These are phyloP conservation scores for Radiomyces spectabilis DNA, from an alignment of 192 early-diverging fungal species.

Conservation along the genomic window DNA sequence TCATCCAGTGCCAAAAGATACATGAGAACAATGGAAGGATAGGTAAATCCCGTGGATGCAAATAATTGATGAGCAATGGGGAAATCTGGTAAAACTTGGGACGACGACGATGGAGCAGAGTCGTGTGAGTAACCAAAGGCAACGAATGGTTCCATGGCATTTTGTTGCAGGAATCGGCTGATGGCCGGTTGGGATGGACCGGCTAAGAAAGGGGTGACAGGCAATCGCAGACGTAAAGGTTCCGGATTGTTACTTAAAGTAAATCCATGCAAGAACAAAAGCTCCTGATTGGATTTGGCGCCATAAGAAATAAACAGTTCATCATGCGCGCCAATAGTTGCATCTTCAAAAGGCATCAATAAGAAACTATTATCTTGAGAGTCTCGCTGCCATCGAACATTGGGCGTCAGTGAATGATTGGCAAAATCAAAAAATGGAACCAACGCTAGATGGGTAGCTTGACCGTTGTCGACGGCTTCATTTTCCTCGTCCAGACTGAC, in stretches of 20 bases:
- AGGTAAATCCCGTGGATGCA: constrained; percentile 6
- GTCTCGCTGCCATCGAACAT: constrained; percentile 50
- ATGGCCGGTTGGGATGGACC: no score
- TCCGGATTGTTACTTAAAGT: constrained; percentile 43
- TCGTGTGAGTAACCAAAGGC: no score
- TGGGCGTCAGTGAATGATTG: constrained; percentile 50
- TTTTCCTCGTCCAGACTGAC: constrained; percentile 41
- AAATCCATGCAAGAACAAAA: constrained; percentile 68
- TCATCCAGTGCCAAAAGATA: constrained; percentile 25
- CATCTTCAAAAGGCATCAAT: not conserved
- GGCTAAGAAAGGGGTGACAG: constrained; percentile 10
- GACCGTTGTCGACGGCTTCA: not conserved
- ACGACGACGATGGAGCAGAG: no score
- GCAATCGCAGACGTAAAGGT: constrained; percentile 9
- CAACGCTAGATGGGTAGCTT: constrained; percentile 40
- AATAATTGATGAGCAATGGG: not conserved
- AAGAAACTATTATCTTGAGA: constrained; percentile 26
- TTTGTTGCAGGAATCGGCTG: no score
- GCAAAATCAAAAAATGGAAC: constrained; percentile 69
- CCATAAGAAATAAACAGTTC: constrained; percentile 65
- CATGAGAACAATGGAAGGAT: constrained; percentile 17
- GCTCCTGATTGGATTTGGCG: constrained; percentile 59
- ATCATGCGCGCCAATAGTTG: constrained; percentile 7
- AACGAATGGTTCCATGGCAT: no score
- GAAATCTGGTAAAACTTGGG: no score